Evolutionary conservation across 2,329 filamentous ascomycete species (phyloP).

Genomic region (Dothideomycetes sp.): DNA sequence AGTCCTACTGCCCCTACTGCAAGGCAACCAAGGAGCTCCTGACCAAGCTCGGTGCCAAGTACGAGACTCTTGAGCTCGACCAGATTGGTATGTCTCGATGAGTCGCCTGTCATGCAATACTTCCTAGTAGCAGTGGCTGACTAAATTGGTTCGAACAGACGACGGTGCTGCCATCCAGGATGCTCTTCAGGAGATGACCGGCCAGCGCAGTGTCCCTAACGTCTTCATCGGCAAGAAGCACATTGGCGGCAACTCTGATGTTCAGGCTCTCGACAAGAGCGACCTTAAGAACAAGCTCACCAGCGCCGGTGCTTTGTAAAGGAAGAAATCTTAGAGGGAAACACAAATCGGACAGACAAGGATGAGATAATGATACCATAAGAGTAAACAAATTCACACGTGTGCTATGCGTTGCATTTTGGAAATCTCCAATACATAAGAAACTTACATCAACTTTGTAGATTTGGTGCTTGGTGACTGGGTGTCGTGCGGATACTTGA

Average conservation of each 20-base stretch:
- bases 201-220: constrained; percentile 88
- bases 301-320: constrained; percentile 11
- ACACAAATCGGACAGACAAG: not conserved
- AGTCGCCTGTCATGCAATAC: not conserved
- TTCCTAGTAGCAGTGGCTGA: not conserved
- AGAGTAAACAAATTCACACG: too few species aligned
- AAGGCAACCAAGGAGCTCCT: constrained; percentile 66
- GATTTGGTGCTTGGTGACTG: too few species aligned
- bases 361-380: too few species aligned
- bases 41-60: constrained; percentile 60
- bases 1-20: constrained; percentile 96
- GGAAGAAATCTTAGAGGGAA: not conserved
- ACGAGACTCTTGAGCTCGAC: constrained; percentile 72
- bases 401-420: too few species aligned
- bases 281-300: constrained; percentile 17
- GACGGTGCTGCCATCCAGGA: constrained; percentile 77
- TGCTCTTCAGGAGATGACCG: constrained; percentile 68
- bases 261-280: constrained; percentile 45
- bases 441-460: too few species aligned
- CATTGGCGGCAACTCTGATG: constrained; percentile 91
- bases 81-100: constrained; percentile 55
- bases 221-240: constrained; percentile 86
- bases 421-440: too few species aligned
- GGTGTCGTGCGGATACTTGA: too few species aligned
- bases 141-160: constrained; percentile 39